A percentile compares a stretch with the other conserved stretches of the same genome.
These are phyloP conservation scores for Lycium ferocissimum DNA, from an alignment of 257 asterid genomes.

Conservation along the genomic window DNA sequence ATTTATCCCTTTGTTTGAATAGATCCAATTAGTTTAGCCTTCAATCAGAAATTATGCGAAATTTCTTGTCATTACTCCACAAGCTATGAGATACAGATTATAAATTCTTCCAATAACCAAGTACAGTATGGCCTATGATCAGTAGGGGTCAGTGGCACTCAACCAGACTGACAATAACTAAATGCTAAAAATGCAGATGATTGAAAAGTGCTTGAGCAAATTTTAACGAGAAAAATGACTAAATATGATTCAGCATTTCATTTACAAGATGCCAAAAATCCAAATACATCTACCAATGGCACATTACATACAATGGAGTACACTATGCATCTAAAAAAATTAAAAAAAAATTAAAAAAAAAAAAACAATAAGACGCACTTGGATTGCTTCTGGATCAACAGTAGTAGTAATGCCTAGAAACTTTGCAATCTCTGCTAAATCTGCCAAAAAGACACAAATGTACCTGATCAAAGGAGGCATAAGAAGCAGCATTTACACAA, in stretches of 20 bases:
- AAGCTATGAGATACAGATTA: not conserved
- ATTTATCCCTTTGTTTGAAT: not conserved
- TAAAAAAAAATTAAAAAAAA: not conserved
- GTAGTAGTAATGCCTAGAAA: conserved; percentile 91
- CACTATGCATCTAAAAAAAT: not conserved
- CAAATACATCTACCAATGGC: not conserved
- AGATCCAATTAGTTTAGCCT: not conserved
- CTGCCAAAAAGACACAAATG: conserved; percentile 49
- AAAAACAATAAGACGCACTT: conserved; percentile 60
- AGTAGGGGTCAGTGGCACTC: not conserved
- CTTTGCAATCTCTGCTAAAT: conserved; percentile 97
- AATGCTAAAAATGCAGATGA: not conserved
- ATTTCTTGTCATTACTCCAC: not conserved
- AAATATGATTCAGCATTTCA: conserved; percentile 5
- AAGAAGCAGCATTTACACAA: conserved; percentile 1
- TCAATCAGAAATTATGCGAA: not conserved
- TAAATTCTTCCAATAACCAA: not conserved
- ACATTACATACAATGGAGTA: not conserved
- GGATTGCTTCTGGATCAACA: conserved; percentile 89
- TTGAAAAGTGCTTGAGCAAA: not conserved
- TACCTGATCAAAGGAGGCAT: conserved; percentile 19
- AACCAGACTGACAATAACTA: not conserved
- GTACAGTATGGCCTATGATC: conserved; percentile 4
- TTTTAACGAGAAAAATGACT: not conserved
- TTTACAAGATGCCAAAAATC: not conserved